phyloP scores from a whole-genome alignment of 2,329 filamentous ascomycete genomes.

The Xylariaceae sp. region DNA sequence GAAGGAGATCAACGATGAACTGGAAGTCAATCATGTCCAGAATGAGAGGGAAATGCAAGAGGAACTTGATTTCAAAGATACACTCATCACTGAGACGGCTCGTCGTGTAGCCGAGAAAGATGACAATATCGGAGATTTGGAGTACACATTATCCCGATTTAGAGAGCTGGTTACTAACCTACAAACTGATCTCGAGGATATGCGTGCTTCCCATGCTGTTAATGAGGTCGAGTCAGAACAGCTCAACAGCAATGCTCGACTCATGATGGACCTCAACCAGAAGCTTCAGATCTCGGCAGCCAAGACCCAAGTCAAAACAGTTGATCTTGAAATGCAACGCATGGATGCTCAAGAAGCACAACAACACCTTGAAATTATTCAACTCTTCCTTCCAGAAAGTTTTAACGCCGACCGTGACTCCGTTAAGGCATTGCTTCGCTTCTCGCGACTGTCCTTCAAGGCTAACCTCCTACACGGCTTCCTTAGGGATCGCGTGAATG shows the following conservation, averaged over 20 bases:
- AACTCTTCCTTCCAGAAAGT: conserved; percentile 81
- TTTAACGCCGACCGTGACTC: conserved; percentile 80
- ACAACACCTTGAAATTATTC: conserved; percentile 84
- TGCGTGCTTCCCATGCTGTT: conserved; percentile 85
- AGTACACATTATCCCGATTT: conserved; percentile 86
- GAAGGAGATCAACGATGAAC: conserved; percentile 90
- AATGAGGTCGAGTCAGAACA: conserved; percentile 92
- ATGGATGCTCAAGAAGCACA: conserved; percentile 85
- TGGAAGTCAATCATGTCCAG: conserved; percentile 89
- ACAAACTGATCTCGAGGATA: conserved; percentile 84
- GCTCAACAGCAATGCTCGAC: conserved; percentile 78
- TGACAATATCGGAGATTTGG: conserved; percentile 76
- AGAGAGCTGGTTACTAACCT: conserved; percentile 81
- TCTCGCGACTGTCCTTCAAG: conserved; percentile 87
- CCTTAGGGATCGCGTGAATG: conserved; percentile 71
- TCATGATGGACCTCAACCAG: conserved; percentile 95
- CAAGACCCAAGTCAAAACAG: conserved; percentile 90
- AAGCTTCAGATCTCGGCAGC: conserved; percentile 86
- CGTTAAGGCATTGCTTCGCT: conserved; percentile 80
- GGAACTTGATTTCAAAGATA: conserved; percentile 85
- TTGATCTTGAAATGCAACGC: conserved; percentile 82
- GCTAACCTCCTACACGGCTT: conserved; percentile 73
- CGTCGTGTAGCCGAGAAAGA: conserved; percentile 73
- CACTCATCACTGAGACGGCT: conserved; percentile 75
- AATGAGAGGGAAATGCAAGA: conserved; percentile 92